phyloP scores from a whole-genome alignment of 2,329 filamentous ascomycete species.

The Ascochyta koolunga region DNA sequence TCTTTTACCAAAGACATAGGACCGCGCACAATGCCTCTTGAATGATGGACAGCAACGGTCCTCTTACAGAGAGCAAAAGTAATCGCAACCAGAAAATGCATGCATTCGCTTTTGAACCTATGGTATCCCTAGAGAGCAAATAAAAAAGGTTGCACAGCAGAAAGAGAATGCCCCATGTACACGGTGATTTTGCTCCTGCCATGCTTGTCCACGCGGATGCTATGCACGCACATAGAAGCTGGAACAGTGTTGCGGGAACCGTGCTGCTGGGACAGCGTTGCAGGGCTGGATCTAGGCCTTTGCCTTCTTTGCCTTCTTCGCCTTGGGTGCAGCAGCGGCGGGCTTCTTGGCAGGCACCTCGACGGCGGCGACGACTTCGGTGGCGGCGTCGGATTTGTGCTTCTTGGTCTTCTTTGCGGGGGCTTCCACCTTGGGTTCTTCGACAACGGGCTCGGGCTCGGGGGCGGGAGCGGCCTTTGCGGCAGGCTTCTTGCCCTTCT shows the following conservation, averaged over 20 bases:
- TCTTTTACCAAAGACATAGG: too few relatives aligned
- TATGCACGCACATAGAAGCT: background rate
- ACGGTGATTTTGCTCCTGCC: background rate
- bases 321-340: slow-evolving; percentile 16
- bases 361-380: slow-evolving; percentile 13
- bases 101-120: slow-evolving; percentile 10
- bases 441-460: slow-evolving; percentile 34
- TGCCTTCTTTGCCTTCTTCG: slow-evolving; percentile 32
- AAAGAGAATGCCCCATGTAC: background rate
- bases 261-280: too few relatives aligned
- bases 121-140: slow-evolving; percentile 13
- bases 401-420: slow-evolving; percentile 30
- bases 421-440: slow-evolving; percentile 13
- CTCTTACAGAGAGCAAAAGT: background rate
- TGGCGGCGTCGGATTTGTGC: slow-evolving; percentile 28
- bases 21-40: too few relatives aligned
- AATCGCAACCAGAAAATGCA: background rate
- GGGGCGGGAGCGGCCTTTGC: slow-evolving; percentile 15
- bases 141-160: background rate
- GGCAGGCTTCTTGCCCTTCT: slow-evolving; percentile 40
- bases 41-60: too few relatives aligned
- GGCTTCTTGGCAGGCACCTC: slow-evolving; percentile 29
- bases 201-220: background rate
- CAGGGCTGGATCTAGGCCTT: too few relatives aligned
- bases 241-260: too few relatives aligned